Evolutionary conservation across 1,139 yeast species (phyloP), one percentile per base, ranked within the genome.

Genomic region (Yamadazyma siamensis): DNA sequence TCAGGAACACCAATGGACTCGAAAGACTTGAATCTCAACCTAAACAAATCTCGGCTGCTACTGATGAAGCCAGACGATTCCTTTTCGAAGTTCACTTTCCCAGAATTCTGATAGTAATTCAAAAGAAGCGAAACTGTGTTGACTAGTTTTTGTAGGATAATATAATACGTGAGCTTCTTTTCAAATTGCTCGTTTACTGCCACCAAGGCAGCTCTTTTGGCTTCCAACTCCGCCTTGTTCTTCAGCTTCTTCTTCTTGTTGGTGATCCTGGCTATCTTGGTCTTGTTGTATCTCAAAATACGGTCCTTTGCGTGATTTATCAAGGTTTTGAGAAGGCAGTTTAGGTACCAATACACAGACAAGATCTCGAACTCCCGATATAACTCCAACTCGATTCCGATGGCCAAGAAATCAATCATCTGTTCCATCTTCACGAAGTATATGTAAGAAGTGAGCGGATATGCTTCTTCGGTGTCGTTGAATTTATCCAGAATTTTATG

Each of bases 1-100:
- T 66, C 69, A 0, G 97, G 96, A 5, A 80, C 80, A 0, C 95
- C 96, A 12, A 89, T 82, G 0, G 89, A 74, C 12, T 85, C 76
- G 62, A 85, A 87, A 3, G 94, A 80, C 50, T 87, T 88, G 73
- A 88, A 75, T 41, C 96, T 71, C 26, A 88, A 59, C 14, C 72
- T 64, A 52, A 71, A 86, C n/a, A 80, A 56, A 24, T 70, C 50
- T 38, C 77, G 77, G 27, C 70, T 65, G 9, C 63, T 48, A 8
- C 76, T 62, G 23, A 64, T 29, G 27, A 43, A 44, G 6, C 20
- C 33, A 2, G 16, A 42, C 6, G 77, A 71, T 1, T 59, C 55
- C 13, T 51, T 50, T 5, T 67, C 43, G 15, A 69, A 52, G 27
- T 56, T 54, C 14, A 57, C 40, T 10, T 56, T 32, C 11, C 43